Conservation (phyloP, 2,329 filamentous ascomycete species). For the Cercospora sp. region DNA sequence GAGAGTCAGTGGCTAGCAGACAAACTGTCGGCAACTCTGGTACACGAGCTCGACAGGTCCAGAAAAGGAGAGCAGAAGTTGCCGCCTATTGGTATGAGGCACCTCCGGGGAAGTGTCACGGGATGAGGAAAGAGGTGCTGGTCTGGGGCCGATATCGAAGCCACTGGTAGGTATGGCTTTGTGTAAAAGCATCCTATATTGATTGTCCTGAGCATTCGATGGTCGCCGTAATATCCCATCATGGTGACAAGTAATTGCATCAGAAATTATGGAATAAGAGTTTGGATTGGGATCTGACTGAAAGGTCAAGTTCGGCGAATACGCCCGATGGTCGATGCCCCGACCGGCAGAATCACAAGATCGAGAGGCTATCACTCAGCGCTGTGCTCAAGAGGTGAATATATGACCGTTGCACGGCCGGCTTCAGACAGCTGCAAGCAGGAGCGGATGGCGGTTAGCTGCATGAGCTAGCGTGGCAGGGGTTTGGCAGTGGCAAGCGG, state of each 20-base stretch:
- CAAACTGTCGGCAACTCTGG: constrained; percentile 59
- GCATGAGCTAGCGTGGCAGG: neutral
- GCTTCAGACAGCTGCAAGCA: neutral
- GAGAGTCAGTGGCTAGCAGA: constrained; percentile 75
- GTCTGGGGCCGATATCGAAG: neutral
- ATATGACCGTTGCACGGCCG: neutral
- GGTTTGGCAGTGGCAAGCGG: neutral
- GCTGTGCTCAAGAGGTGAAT: neutral
- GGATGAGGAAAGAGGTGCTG: neutral
- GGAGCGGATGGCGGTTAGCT: neutral
- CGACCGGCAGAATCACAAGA: neutral
- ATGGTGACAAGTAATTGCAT: neutral
- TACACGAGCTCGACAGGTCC: constrained; percentile 48
- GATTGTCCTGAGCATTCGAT: neutral
- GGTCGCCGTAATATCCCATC: rapidly evolving
- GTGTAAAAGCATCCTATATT: neutral
- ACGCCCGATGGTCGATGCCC: neutral
- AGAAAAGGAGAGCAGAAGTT: constrained; percentile 30
- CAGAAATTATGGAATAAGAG: neutral
- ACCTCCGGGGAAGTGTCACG: constrained; percentile 13
- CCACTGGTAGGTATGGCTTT: neutral
- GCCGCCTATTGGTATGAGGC: constrained; percentile 36
- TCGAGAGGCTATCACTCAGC: neutral
- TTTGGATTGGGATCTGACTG: neutral
- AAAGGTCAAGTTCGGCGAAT: neutral